These are phyloP conservation scores for Lentinus tigrinus DNA, from an alignment of 768 basidiomycete genomes.

Conservation along the genomic window DNA sequence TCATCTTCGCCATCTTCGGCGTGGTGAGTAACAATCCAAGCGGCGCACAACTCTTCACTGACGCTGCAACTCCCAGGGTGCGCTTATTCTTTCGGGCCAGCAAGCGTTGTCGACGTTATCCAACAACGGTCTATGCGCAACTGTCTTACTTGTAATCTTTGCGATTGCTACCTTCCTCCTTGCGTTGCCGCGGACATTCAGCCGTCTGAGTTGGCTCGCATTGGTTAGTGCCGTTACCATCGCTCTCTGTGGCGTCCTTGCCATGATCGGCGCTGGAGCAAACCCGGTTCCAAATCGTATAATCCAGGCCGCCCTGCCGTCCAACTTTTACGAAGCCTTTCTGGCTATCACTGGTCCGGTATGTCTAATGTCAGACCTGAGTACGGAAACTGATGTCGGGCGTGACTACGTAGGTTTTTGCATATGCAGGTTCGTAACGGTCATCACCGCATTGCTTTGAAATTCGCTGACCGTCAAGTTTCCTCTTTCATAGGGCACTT, in stretches of 20 bases:
- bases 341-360: constrained; percentile 54
- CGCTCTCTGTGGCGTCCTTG: constrained; percentile 42
- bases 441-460: no score
- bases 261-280: constrained; percentile 50
- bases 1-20: constrained; percentile 49
- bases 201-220: constrained; percentile 46
- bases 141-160: constrained; percentile 46
- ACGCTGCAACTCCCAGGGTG: constrained; percentile 34
- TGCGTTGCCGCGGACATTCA: constrained; percentile 47
- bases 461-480: no score
- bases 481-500: constrained; percentile 42
- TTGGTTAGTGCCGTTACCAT: constrained; percentile 43
- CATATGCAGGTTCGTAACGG: constrained; percentile 34
- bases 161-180: constrained; percentile 40
- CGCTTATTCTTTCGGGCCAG: constrained; percentile 50
- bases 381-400: not conserved
- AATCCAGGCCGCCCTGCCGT: constrained; percentile 36
- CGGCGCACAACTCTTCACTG: not conserved
- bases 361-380: constrained; percentile 15
- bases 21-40: constrained; percentile 12
- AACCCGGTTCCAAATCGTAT: constrained; percentile 43
- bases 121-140: constrained; percentile 46
- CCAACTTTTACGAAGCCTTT: constrained; percentile 48
- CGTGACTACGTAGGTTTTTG: constrained; percentile 38
- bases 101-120: constrained; percentile 50